Evolutionary conservation across 139 green algal genomes (phyloP), one percentile per base, ranked within the genome.

Genomic region (Zygnema cylindricum): DNA sequence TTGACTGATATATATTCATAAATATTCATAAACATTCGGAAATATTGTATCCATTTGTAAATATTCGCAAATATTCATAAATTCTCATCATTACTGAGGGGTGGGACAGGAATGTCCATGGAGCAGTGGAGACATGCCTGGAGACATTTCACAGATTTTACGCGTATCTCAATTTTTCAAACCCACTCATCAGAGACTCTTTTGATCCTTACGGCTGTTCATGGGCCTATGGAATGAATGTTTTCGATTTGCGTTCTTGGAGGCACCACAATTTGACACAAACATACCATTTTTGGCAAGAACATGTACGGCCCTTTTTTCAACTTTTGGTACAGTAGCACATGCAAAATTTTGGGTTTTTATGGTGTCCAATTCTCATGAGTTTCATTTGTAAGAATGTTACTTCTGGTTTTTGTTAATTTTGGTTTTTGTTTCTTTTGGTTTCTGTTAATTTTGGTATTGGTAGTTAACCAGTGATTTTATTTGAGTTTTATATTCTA

Each of bases 221-320:
- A n/a, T 91, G 86, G 86, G 86, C 86, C 30, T 91, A 85, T 43
- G 86, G 86, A 49, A 91, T 91, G 86, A 91, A 91, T 32, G 81
- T 91, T n/a, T 91, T 91, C 35, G 86, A 91, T 69, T 69, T 91
- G 25, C 55, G 71, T 2, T 43, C 40, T 25, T 91, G 86, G 86
- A 90, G 41, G 32, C 38, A 2, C 39, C 35, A 36, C 63, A 69
- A 90, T 69, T 38, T 91, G 11, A 91, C 86, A 25, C 40, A 33
- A 40, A 86, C 21, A 32, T 91, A 91, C 21, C 86, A 91, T 55
- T 90, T 71, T 69, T 91, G 86, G 86, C 86, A 91, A 76, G 86
- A 88, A 30, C 81, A 83, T 77, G 82, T 88, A 63, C 81, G 83
- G 71, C 49, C 16, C 16, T 16, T 63, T 63, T 16, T 63, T 63